Evolutionary conservation across 495 filamentous ascomycete species (phyloP), one percentile per base, ranked within the genome.

Genomic region (Penicillium mononematosum): DNA sequence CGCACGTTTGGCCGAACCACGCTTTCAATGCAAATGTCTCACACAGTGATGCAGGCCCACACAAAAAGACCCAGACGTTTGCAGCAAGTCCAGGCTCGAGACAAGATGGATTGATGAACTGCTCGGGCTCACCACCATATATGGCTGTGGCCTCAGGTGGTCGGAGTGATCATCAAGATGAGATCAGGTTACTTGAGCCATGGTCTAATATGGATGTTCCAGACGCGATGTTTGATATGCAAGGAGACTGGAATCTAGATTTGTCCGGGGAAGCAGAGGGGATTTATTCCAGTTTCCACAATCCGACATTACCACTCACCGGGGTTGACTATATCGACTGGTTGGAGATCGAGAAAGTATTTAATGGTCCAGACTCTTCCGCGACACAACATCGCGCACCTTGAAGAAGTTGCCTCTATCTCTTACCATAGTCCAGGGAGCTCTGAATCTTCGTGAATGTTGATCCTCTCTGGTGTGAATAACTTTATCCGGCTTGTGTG

Each of bases 291-390:
- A 66, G 64, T 36, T 66, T 66, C 44, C 50, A 61, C 25, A 55
- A 59, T 56, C 64, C 64, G 4, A 61, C 58, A 11, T 34, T 66
- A 10, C 58, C 64, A 9, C 41, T 66, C 49, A 66, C 64, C 0
- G 60, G 64, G 2, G 61, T 66, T 3, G 60, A 63, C 47, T 53
- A 66, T 32, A 59, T 52, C 41, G 64, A 66, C 31, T 66, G 64
- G 64, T 27, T 59, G 24, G 64, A 66, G 55, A 59, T 64, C 50
- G 64, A 66, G 36, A 66, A 66, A 20, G 32, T 66, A 4, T 56
- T 64, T 22, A 52, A 53, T 24, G 58, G 58, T 16, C 50, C 56
- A 54, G 46, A 27, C 9, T 10, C 29, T 31, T 31, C 8, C 9
- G 3, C 2, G 9, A 11, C 29, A 3, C 29, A 31, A 31, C 9